Base-by-base conservation (phyloP, 805 yeast genomes). In the Monosporozyma servazzii region DNA sequence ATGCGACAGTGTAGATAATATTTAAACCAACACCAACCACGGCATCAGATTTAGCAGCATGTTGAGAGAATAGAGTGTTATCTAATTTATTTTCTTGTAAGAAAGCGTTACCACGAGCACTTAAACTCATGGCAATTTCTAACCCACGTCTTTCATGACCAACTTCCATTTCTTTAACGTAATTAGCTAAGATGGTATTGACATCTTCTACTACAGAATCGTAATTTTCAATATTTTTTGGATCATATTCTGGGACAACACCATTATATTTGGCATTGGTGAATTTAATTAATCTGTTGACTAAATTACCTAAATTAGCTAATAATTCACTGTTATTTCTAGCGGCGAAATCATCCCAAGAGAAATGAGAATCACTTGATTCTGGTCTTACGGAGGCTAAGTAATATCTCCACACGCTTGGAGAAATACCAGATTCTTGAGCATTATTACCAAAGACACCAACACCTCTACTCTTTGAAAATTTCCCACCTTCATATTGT, bases 381-480 rank as follows among this genome's bases (percentile, higher is more conserved):
- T 93, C 99, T 31, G 99, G 99, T 69, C 99, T 82, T 33, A 90
- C 81, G 45, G 89, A 79, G 3, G 96, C 85, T 67, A 93, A 77
- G 71, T 93, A 93, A 71, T 91, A 93, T 77, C 99, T 83, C 99
- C 99, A 93, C 41, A 93, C 97, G 44, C 96, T 85, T 45, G 97
- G 82, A 3, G 95, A 75, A 33, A 93, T 70, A 40, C 96, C 96
- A 37, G 95, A 87, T 37, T 87, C 96, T 71, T 88, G 81, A 42
- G 98, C 99, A 65, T 88, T 90, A 73, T 91, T 91, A 66, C 99
- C 99, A 65, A 93, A 93, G 44, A 93, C 99, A 71, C 99, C 99
- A 55, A 91, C 79, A 60, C 93, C 93, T 72, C 99, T 82, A n/a
- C 96, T 88, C 73, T 93, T 93, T 51, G 98, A 91, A 75, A 93